These are phyloP conservation scores for Yamadazyma atmosphaerica DNA, from an alignment of 1,139 yeast genomes.

Conservation along the genomic window DNA sequence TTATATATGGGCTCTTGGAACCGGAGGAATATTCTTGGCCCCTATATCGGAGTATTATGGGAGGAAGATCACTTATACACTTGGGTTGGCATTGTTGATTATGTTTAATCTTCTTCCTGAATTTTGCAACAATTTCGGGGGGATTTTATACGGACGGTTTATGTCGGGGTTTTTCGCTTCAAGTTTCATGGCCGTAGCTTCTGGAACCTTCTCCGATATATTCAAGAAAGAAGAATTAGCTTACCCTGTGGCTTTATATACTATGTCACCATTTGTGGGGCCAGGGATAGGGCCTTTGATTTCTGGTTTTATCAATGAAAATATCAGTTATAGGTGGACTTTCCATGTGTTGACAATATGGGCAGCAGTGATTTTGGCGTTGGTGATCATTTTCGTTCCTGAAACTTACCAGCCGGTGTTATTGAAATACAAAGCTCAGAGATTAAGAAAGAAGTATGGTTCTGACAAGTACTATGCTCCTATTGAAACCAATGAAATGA, in stretches of 20 bases:
- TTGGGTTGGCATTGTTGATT: slow-evolving; percentile 23
- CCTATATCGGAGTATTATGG: slow-evolving; percentile 38
- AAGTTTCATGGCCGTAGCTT: slow-evolving; percentile 36
- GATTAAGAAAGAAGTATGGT: slow-evolving; percentile 51
- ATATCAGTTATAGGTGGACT: slow-evolving; percentile 26
- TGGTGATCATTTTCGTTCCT: slow-evolving; percentile 35
- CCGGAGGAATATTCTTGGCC: slow-evolving; percentile 33
- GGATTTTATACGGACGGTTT: slow-evolving; percentile 31
- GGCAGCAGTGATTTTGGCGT: slow-evolving; percentile 17
- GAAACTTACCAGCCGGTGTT: slow-evolving; percentile 64
- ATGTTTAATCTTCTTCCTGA: slow-evolving; percentile 30
- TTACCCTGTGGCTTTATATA: slow-evolving; percentile 28
- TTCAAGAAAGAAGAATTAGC: slow-evolving; percentile 27
- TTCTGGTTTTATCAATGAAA: slow-evolving; percentile 28
- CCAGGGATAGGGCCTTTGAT: slow-evolving; percentile 36
- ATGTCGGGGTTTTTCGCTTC: slow-evolving; percentile 36
- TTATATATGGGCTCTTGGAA: slow-evolving; percentile 32
- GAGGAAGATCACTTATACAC: slow-evolving; percentile 26
- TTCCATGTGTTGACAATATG: slow-evolving; percentile 27
- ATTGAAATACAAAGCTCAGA: slow-evolving; percentile 51
- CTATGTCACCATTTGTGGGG: slow-evolving; percentile 33
- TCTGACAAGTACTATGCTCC: slow-evolving; percentile 45
- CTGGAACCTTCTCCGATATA: slow-evolving; percentile 35
- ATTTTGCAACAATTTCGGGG: slow-evolving; percentile 28
- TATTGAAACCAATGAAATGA: slow-evolving; percentile 33